A percentile compares a stretch with the other conserved stretches of the same genome.
These are phyloP conservation scores for Xylariaceae sp. DNA, from an alignment of 2,329 filamentous ascomycete genomes.

Conservation along the genomic window DNA sequence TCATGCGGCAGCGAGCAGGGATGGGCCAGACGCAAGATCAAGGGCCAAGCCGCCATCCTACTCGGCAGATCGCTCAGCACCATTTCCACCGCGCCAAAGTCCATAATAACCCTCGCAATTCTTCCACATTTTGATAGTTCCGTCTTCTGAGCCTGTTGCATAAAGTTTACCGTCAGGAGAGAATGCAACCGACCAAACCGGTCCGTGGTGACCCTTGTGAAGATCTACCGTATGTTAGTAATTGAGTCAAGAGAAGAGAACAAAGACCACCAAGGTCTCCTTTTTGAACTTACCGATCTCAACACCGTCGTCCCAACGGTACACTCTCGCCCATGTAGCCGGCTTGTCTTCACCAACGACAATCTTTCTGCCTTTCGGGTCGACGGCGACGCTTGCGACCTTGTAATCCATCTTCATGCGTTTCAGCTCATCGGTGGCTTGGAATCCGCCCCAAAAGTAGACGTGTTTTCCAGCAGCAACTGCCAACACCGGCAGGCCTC, in stretches of 20 bases:
- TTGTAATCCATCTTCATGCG: slow-evolving; percentile 74
- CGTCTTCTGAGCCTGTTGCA: slow-evolving; percentile 93
- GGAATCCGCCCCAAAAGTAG: slow-evolving; percentile 80
- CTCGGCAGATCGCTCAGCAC: slow-evolving; percentile 33
- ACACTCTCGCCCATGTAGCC: slow-evolving; percentile 95
- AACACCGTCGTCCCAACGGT: slow-evolving; percentile 76
- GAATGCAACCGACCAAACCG: slow-evolving; percentile 93
- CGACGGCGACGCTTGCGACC: slow-evolving; percentile 84
- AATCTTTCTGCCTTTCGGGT: slow-evolving; percentile 73
- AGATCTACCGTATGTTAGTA: slow-evolving; percentile 54
- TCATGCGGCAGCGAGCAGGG: slow-evolving; percentile 11
- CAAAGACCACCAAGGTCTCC: neutral
- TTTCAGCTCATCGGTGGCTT: slow-evolving; percentile 70
- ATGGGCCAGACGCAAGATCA: slow-evolving; percentile 13
- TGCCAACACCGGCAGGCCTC: slow-evolving; percentile 68
- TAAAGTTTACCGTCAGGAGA: slow-evolving; percentile 95
- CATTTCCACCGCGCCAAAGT: slow-evolving; percentile 49
- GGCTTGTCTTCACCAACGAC: slow-evolving; percentile 82
- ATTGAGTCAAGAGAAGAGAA: neutral
- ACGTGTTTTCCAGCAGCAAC: slow-evolving; percentile 92
- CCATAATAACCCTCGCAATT: slow-evolving; percentile 62
- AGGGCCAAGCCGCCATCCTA: slow-evolving; percentile 31
- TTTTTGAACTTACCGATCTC: slow-evolving; percentile 59
- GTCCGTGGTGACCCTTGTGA: slow-evolving; percentile 94
- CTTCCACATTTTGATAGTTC: slow-evolving; percentile 90